phyloP scores from a whole-genome alignment of 208 protist species.

The Novymonas esmeraldas region DNA sequence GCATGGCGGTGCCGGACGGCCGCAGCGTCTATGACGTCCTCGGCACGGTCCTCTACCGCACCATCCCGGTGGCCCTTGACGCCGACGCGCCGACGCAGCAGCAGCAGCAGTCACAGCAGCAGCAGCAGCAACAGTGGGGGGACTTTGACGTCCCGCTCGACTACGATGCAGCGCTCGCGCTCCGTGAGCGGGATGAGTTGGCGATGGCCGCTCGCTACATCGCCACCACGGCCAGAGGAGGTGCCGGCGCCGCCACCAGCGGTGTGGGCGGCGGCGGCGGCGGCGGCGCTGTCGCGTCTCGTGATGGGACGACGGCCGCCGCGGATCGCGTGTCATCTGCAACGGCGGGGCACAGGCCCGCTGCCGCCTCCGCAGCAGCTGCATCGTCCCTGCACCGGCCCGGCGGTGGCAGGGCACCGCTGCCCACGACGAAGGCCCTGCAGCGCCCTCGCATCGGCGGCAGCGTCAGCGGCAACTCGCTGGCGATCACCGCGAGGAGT shows the following conservation, averaged over 20 bases:
- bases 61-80: conserved; percentile 34
- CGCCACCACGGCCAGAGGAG: background rate
- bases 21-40: conserved; percentile 68
- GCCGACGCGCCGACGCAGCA: conserved; percentile 5
- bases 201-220: background rate
- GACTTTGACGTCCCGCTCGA: conserved; percentile 20
- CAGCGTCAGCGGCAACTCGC: background rate
- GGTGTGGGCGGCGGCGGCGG: background rate
- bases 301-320: background rate
- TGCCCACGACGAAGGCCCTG: background rate
- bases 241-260: background rate
- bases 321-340: background rate
- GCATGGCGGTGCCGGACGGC: conserved; percentile 45
- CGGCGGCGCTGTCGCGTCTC: conserved; percentile 2
- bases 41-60: conserved; percentile 75
- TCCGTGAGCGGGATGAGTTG: conserved; percentile 20
- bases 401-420: background rate
- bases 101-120: conserved; percentile 6
- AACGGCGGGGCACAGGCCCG: background rate
- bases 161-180: conserved; percentile 23
- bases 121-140: conserved; percentile 8
- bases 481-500: background rate
- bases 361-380: conserved; percentile 2
- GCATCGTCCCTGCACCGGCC: too few relatives aligned
- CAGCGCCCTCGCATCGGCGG: background rate